Base-by-base conservation (phyloP, 2,329 filamentous ascomycete species). In the Aspergillus novoparasiticus region DNA sequence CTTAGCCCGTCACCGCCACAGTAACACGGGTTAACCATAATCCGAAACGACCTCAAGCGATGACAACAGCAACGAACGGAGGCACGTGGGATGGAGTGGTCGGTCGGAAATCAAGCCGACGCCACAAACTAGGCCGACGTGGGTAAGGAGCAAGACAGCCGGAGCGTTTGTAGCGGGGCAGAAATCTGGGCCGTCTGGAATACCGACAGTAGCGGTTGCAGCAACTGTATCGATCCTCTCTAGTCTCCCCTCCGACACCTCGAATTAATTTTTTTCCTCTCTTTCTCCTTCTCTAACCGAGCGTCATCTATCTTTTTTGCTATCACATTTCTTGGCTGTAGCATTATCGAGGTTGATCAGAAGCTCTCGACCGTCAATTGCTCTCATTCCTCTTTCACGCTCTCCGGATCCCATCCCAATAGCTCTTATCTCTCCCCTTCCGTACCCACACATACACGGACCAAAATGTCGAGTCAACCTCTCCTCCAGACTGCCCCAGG, bases 401-500 rank as follows among this genome's bases (percentile, higher is more conserved):
- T 46, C n/a, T 5, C 46, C 45, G 23, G 46, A 19, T 11, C 19
- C 21, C 48, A 30, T 39, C 46, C 43, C 34, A 48, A 14, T 58
- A 56, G 50, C 58, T 58, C 32, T 48, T 53, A 30, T 61, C 55
- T 58, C 50, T 19, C 23, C 41, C 45, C 39, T 32, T 45, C 28
- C 56, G 57, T 34, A 34, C 45, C 36, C 28, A 28, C 57, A 46
- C 50, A 55, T 43, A 56, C 48, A 60, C 57, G 61, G 54, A 55
- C 55, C 60, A 85, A 69, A 75, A 98, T 99, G 95, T 99, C 95
- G 68, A 93, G 90, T 78, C 94, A 97, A 82, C 95, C 95, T 75
- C 91, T 99, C 63, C 92, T 99, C 71, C 94, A 97, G 78, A 94
- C 93, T 58, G 90, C 94, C 58, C 94, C 93, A 69, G 94, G 94